Conservation (phyloP, 108 stramenopile genomes). For the Pseudonitzschia pungens region DNA sequence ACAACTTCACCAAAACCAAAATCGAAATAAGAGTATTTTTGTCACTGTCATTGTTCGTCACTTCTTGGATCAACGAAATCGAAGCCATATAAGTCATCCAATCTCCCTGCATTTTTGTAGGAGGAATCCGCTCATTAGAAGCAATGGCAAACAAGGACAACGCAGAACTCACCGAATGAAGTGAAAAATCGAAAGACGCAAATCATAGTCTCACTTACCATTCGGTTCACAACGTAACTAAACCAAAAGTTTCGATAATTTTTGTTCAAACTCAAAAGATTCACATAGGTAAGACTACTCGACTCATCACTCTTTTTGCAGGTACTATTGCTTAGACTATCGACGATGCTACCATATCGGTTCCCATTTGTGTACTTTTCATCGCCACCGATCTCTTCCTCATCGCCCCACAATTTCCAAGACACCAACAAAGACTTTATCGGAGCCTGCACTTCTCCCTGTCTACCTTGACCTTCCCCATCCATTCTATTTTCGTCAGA, state of each 20-base stretch:
- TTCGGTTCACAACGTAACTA: conserved; percentile 13
- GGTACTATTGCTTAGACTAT: no score
- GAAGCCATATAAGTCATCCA: conserved; percentile 58
- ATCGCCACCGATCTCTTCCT: no score
- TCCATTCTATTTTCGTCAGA: no score
- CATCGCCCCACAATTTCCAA: no score
- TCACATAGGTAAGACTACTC: not conserved
- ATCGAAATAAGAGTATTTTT: conserved; percentile 56
- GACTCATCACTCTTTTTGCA: no score
- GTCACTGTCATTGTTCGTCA: not conserved
- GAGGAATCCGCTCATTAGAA: not conserved
- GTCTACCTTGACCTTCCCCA: no score
- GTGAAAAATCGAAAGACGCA: not conserved
- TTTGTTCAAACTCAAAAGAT: not conserved
- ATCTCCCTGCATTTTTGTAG: conserved; percentile 42
- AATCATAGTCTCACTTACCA: conserved; percentile 9
- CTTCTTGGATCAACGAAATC: conserved; percentile 38
- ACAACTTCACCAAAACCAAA: conserved; percentile 55
- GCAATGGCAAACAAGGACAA: no score
- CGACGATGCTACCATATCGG: no score
- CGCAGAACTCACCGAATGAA: not conserved
- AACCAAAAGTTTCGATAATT: conserved; percentile 7
- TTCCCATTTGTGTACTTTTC: no score
- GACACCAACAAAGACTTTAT: no score
- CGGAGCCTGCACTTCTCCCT: no score